Base-by-base conservation (phyloP, 495 filamentous ascomycete genomes). In the Daldinia concentrica region DNA sequence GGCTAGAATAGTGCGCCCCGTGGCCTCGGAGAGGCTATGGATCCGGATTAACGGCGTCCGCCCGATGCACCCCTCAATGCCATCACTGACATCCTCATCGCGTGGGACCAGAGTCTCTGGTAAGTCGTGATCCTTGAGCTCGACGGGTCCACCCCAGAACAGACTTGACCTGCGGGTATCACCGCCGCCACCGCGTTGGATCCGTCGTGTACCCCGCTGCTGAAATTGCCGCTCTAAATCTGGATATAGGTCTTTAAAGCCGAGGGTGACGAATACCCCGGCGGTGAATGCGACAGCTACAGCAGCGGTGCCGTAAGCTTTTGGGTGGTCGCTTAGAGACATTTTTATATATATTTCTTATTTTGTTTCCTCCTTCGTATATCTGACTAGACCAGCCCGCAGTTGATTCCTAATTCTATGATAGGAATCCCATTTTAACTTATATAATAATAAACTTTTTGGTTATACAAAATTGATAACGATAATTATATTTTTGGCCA, bases 41-140 rank as follows among this genome's bases (percentile, higher is more conserved):
- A 99, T 94, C 51, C 88, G 86, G 71, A 99, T 86, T 1, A 99
- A 83, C 2, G 94, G 96, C 7, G 95, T 99, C 78, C 97, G 93
- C 58, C 95, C 96, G 74, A 99, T 97, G 74, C 90, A 92, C 39
- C 92, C 93, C 79, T 97, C 93, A 66, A 99, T 91, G 1, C 95
- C 96, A 41, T 92, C 88, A 7, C 80, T 78, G 14, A 83, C 78
- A 66, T 76, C 71, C 17, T 66, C 69, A 30, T 71, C 66, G 22
- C 66, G 41, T 17, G 63, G 68, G 32, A 66, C 63, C 26, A 64
- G 30, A 24, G 54, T 60, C 0, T 37, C 66, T 6, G 68, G 69
- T 6, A 62, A 58, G 4, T 84, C 83, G 68, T 81, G 85, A 70
- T 89, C 87, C 76, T 87, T 85, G 29, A 89, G 84, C 34, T 77